Percentiles rank a stretch among this genome's conserved stretches.
Evolutionary conservation across 1,284 basidiomycete genomes (phyloP).

Genomic region (Phylloboletellus chloephorus): DNA sequence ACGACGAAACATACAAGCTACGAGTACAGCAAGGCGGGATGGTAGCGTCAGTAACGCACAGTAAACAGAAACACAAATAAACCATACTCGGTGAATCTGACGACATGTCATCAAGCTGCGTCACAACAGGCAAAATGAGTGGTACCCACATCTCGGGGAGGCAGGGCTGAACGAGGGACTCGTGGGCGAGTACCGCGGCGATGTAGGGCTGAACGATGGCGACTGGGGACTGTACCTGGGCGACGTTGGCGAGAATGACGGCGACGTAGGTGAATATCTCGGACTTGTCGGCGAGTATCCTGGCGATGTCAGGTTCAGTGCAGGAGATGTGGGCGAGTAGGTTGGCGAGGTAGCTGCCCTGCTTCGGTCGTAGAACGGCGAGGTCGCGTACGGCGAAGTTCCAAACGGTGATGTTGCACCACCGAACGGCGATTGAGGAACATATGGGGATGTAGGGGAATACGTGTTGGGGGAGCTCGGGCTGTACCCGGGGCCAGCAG

Average conservation of each 20-base stretch:
- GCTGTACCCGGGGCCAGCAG: slow-evolving; percentile 72
- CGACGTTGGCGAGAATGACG: slow-evolving; percentile 82
- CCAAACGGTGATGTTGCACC: slow-evolving; percentile 79
- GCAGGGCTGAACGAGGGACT: slow-evolving; percentile 86
- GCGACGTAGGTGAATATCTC: slow-evolving; percentile 79
- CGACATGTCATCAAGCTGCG: slow-evolving; percentile 26
- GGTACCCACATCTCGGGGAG: slow-evolving; percentile 69
- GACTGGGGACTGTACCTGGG: slow-evolving; percentile 79
- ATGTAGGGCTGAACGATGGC: slow-evolving; percentile 82
- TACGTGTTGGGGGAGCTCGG: slow-evolving; percentile 80
- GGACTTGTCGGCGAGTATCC: slow-evolving; percentile 88
- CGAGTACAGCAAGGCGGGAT: slow-evolving; percentile 15
- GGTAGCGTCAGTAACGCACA: slow-evolving; percentile 16
- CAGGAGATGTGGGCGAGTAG: slow-evolving; percentile 81
- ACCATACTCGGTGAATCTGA: slow-evolving; percentile 74
- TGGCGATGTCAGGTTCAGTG: slow-evolving; percentile 74
- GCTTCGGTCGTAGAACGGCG: slow-evolving; percentile 70
- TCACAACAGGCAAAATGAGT: slow-evolving; percentile 5
- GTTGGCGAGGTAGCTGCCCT: slow-evolving; percentile 73
- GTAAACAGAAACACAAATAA: slow-evolving; percentile 11
- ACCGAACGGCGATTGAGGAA: slow-evolving; percentile 78
- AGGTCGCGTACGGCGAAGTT: slow-evolving; percentile 73
- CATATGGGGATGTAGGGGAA: slow-evolving; percentile 84
- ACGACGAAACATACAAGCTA: slow-evolving; percentile 51
- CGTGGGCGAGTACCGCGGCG: slow-evolving; percentile 78